These are phyloP conservation scores for Pezicula neosporulosa DNA, from an alignment of 2,329 filamentous ascomycete species.

Conservation along the genomic window DNA sequence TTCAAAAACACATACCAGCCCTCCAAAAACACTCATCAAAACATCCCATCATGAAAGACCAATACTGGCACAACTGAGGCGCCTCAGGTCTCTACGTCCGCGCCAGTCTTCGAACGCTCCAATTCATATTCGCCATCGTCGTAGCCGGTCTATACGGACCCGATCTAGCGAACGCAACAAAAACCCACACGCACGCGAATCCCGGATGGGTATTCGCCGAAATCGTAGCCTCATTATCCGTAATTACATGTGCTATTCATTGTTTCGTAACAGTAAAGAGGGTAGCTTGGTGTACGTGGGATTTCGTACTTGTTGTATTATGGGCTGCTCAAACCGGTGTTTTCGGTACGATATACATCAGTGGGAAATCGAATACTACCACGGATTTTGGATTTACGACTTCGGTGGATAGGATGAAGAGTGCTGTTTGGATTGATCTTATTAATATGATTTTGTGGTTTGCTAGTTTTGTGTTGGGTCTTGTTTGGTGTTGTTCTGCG, in stretches of 20 bases:
- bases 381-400: not conserved
- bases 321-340: conserved; percentile 79
- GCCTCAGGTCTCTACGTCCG: conserved; percentile 38
- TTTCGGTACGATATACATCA: conserved; percentile 57
- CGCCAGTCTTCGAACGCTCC: conserved; percentile 61
- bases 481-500: conserved; percentile 5
- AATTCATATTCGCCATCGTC: conserved; percentile 70
- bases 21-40: too few relatives aligned
- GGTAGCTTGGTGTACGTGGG: conserved; percentile 58
- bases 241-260: conserved; percentile 62
- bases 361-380: not conserved
- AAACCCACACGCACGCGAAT: conserved; percentile 18
- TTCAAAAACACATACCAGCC: too few relatives aligned
- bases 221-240: conserved; percentile 61
- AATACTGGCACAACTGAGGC: conserved; percentile 6
- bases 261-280: conserved; percentile 51
- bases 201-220: conserved; percentile 60
- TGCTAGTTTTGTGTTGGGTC: conserved; percentile 8
- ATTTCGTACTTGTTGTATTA: conserved; percentile 66
- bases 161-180: conserved; percentile 54
- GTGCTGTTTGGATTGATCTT: conserved; percentile 77
- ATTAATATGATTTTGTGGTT: conserved; percentile 73
- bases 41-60: not conserved
- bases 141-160: conserved; percentile 73
- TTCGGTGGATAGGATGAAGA: conserved; percentile 58